Percentiles rank a stretch among this genome's conserved stretches.
phyloP scores from a whole-genome alignment of 1,139 yeast genomes.

The Keqinozyma sinolaborantium region DNA sequence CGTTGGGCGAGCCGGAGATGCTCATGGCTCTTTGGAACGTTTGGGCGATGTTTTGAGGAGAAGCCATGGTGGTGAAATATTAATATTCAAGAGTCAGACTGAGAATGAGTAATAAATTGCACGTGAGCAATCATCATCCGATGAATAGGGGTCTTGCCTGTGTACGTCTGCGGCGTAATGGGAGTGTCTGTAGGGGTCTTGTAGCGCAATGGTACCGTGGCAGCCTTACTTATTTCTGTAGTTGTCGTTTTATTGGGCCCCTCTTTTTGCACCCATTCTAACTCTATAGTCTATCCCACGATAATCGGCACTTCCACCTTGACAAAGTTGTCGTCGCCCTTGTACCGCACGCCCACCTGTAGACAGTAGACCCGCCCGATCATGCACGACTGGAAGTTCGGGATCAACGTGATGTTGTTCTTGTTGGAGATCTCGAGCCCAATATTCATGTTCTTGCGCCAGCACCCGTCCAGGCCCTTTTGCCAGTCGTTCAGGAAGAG shows the following conservation, averaged over 20 bases:
- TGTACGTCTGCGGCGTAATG: too few relatives aligned
- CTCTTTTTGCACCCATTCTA: too few relatives aligned
- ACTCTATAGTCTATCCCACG: constrained; percentile 28
- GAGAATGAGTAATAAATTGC: constrained; percentile 1
- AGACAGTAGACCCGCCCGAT: constrained; percentile 42
- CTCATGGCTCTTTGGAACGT: constrained; percentile 54
- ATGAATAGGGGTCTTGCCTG: not conserved
- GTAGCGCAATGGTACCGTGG: too few relatives aligned
- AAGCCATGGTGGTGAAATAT: constrained; percentile 40
- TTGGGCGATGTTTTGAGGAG: constrained; percentile 66
- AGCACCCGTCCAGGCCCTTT: constrained; percentile 18
- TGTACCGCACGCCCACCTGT: constrained; percentile 36
- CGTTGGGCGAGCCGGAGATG: constrained; percentile 57
- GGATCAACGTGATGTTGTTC: constrained; percentile 37
- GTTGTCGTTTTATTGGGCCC: too few relatives aligned
- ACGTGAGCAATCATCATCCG: constrained; percentile 3
- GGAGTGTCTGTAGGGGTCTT: too few relatives aligned
- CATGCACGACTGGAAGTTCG: constrained; percentile 43
- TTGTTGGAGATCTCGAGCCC: constrained; percentile 34
- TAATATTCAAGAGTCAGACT: constrained; percentile 6
- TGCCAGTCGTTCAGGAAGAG: constrained; percentile 27
- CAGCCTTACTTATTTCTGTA: too few relatives aligned
- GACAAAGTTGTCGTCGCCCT: constrained; percentile 37
- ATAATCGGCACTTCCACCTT: constrained; percentile 40
- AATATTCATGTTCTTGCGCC: constrained; percentile 26